Conservation (phyloP, 495 filamentous ascomycete species). For the Xylaria nigripes region DNA sequence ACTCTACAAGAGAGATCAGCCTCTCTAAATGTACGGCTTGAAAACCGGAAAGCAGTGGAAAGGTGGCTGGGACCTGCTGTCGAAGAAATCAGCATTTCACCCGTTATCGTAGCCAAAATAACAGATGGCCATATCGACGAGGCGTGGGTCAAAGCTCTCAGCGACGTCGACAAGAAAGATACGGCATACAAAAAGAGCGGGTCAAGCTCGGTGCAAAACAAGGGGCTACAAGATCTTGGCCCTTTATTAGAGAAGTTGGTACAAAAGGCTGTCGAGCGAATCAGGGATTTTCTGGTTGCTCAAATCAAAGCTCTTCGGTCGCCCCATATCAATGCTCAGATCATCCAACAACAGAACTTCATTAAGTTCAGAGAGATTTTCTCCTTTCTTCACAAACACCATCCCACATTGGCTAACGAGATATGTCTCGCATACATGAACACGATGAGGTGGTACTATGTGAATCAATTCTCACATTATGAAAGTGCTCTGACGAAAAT, state of each 20-base stretch:
- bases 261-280: slow-evolving; percentile 87
- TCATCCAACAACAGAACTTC: slow-evolving; percentile 86
- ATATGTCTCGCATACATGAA: slow-evolving; percentile 93
- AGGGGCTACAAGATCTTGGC: slow-evolving; percentile 72
- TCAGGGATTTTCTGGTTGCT: slow-evolving; percentile 85
- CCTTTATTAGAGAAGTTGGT: slow-evolving; percentile 77
- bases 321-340: slow-evolving; percentile 91
- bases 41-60: slow-evolving; percentile 84
- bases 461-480: slow-evolving; percentile 85
- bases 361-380: slow-evolving; percentile 81
- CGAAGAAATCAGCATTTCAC: slow-evolving; percentile 84
- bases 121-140: slow-evolving; percentile 86
- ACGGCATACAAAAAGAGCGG: slow-evolving; percentile 58
- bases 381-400: slow-evolving; percentile 70
- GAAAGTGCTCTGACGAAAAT: slow-evolving; percentile 73
- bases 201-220: slow-evolving; percentile 53
- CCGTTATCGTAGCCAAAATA: slow-evolving; percentile 70
- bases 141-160: slow-evolving; percentile 74
- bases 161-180: slow-evolving; percentile 74
- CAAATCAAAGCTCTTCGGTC: slow-evolving; percentile 89
- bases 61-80: slow-evolving; percentile 81
- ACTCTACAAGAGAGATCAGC: slow-evolving; percentile 79
- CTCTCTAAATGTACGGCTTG: slow-evolving; percentile 73
- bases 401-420: slow-evolving; percentile 70
- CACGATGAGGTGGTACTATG: slow-evolving; percentile 98